Base-by-base conservation (phyloP, 2,329 filamentous ascomycete genomes). In the Saccharata proteae region DNA sequence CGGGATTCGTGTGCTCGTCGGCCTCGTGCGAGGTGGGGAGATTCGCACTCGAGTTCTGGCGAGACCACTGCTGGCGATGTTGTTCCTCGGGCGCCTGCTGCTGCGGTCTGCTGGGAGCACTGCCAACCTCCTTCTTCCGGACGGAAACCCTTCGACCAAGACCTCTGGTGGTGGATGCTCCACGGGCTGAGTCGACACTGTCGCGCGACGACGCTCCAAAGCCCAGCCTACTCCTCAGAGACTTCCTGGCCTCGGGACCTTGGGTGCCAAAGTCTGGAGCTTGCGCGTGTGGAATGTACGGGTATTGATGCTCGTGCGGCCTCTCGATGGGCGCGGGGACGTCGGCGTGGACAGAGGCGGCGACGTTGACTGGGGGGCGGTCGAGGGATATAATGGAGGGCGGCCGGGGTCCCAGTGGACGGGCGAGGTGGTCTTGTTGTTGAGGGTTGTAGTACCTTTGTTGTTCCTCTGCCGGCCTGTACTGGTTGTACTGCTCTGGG, bases 11-110 rank as follows among this genome's bases (percentile, higher is more conserved):
- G 21, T 26, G 27, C 35, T 57, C 54, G 47, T 57, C 49, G 35
- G 53, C 50, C 43, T 57, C 54, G 38, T 43, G 39, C 4, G 52
- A 52, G 14, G 51, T 36, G 35, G 52, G 45, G 34, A 57, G 43
- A 40, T 53, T 46, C 19, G 46, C 40, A 30, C 44, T 51, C 20
- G 52, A 55, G 6, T 44, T 47, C 32, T 45, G 26, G 14, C 16
- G 16, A 7, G 26, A 27, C 5, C 17, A 14, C 15, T 25, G 23
- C 33, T 28, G 40, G 40, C 44, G 48, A 39, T 48, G 48, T 34
- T 46, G 22, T 14, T 37, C 45, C 18, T 40, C 38, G 19, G 46
- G 45, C 13, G 35, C 38, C 32, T 46, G 44, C 28, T 43, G 43
- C 28, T 44, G 48, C 28, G 49, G 51, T 16, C 45, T 47, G 13